These are phyloP conservation scores for Urochloa ruziziensis DNA, from an alignment of 176 grass and related monocot genomes.

Conservation along the genomic window DNA sequence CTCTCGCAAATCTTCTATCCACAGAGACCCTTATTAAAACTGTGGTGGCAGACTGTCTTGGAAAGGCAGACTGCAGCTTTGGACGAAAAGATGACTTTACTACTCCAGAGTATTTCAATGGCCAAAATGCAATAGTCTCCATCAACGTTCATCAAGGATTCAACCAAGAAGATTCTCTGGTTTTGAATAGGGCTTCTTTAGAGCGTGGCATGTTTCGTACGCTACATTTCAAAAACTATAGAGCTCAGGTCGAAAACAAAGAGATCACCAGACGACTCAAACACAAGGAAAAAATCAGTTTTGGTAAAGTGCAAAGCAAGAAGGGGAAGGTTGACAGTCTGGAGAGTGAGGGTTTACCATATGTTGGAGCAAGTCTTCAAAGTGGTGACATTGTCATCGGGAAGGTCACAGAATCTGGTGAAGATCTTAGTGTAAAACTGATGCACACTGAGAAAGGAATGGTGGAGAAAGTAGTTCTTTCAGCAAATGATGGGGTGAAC, in stretches of 20 bases:
- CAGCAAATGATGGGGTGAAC: slow-evolving; percentile 73
- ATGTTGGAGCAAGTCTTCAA: slow-evolving; percentile 79
- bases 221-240: slow-evolving; percentile 76
- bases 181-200: slow-evolving; percentile 83
- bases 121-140: slow-evolving; percentile 84
- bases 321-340: slow-evolving; percentile 73
- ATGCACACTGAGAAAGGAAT: slow-evolving; percentile 90
- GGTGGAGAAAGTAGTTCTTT: slow-evolving; percentile 79
- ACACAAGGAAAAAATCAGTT: slow-evolving; percentile 55
- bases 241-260: slow-evolving; percentile 68
- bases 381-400: slow-evolving; percentile 85
- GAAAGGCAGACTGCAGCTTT: slow-evolving; percentile 20
- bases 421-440: slow-evolving; percentile 69
- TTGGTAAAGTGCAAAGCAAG: slow-evolving; percentile 79
- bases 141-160: slow-evolving; percentile 83
- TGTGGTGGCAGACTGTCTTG: slow-evolving; percentile 69
- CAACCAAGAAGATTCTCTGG: slow-evolving; percentile 92
- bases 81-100: slow-evolving; percentile 47
- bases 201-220: slow-evolving; percentile 84
- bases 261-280: slow-evolving; percentile 58
- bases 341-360: slow-evolving; percentile 80
- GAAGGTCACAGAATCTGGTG: slow-evolving; percentile 63
- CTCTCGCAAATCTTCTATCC: slow-evolving; percentile 86
- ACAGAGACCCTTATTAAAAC: slow-evolving; percentile 80
- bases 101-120: slow-evolving; percentile 82